Conservation (phyloP, 179 eudicot species). For the Vitellaria paradoxa region DNA sequence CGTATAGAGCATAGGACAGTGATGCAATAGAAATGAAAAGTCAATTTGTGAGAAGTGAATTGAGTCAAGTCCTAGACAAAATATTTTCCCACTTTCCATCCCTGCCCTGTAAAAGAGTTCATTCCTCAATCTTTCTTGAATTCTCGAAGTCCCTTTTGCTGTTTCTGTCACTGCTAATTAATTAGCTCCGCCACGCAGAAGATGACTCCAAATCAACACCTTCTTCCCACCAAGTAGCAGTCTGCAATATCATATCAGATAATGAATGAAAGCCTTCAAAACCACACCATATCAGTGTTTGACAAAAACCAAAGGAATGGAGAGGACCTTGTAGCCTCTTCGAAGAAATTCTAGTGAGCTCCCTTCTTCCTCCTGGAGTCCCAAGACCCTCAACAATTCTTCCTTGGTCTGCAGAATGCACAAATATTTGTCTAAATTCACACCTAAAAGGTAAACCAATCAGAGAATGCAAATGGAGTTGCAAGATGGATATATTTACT, state of each 20-base stretch:
- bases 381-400: slow-evolving; percentile 88
- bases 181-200: slow-evolving; percentile 87
- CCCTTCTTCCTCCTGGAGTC: slow-evolving; percentile 94
- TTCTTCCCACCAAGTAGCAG: slow-evolving; percentile 95
- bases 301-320: neutral
- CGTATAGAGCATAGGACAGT: no score
- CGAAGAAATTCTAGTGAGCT: slow-evolving; percentile 93
- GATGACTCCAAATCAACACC: slow-evolving; percentile 69
- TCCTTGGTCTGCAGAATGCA: slow-evolving; percentile 67
- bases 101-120: neutral
- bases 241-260: slow-evolving; percentile 39
- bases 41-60: no score
- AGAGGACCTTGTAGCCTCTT: slow-evolving; percentile 80
- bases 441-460: neutral
- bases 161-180: slow-evolving; percentile 18
- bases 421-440: neutral
- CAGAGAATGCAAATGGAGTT: neutral
- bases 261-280: neutral
- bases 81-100: no score
- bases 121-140: neutral
- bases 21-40: no score
- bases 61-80: no score
- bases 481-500: slow-evolving; percentile 38
- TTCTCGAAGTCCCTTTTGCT: neutral
- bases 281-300: neutral